Evolutionary conservation across 192 early-diverging fungal species (phyloP), one percentile per base, ranked within the genome.

Genomic region (Lobosporangium transversale): DNA sequence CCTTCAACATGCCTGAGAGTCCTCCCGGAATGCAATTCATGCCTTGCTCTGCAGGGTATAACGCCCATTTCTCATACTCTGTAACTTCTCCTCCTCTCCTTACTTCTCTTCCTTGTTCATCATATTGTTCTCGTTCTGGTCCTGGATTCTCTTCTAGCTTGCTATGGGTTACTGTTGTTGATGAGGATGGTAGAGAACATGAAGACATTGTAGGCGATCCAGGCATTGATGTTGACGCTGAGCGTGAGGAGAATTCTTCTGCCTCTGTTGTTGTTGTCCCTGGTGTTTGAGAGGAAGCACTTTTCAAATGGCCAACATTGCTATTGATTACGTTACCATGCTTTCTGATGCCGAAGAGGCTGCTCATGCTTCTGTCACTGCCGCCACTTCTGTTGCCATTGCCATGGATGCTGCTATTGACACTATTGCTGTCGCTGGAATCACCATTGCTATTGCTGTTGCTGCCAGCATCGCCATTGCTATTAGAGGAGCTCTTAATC

Each of bases 11-110:
- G 1, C 66, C 66, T 4, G 66, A 56, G 6, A 68, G 36, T 2
- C 66, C 66, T 21, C 66, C 66, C 0, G 53, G 44, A n/a, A 68
- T 51, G 18, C 18, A 18, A 7, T 21, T n/a, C 53, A 66, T 55
- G 0, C 32, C 42, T 11, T 40, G 44, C 3, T 48, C 6, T 33
- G 37, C 26, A 12, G 53, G 63, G 30, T 18, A 32, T 44, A 27
- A 7, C 11, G 53, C 20, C 44, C 63, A 56, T 26, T 31, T 20
- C 18, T 15, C 43, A 45, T 8, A 45, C 21, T 4, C 15, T 20
- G 15, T 20, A 45, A 9, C 18, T 9, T 3, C 21, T n/a, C 47
- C 43, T 44, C 42, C 29, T 18, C 27, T 48, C 2, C 24, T 27
- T 44, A n/a, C n/a, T n/a, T n/a, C n/a, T n/a, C n/a, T n/a, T n/a